Conservation (phyloP, 2,329 filamentous ascomycete genomes). For the Alternaria arborescens region DNA sequence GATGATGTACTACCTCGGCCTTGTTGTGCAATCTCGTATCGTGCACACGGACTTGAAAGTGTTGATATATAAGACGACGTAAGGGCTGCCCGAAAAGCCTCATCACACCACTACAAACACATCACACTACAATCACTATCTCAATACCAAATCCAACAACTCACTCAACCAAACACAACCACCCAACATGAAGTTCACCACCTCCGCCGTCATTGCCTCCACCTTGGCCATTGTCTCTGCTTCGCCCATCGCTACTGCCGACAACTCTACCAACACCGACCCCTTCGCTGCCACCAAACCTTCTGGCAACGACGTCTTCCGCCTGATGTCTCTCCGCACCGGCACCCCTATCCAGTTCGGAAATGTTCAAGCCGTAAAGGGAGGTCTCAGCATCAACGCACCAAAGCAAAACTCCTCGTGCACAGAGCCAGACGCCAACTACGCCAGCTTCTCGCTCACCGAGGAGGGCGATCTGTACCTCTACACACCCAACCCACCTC, state of each 20-base stretch:
- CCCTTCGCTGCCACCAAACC: conserved; percentile 25
- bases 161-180: not conserved
- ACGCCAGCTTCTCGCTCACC: conserved; percentile 61
- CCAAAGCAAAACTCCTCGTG: conserved; percentile 59
- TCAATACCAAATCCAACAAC: not conserved
- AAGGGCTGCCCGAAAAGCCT: not conserved
- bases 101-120: not conserved
- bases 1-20: not conserved
- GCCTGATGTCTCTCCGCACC: conserved; percentile 60
- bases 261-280: conserved; percentile 11
- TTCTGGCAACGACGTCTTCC: conserved; percentile 52
- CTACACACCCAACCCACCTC: conserved; percentile 55
- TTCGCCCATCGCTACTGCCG: not conserved
- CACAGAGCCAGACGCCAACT: conserved; percentile 40
- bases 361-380: conserved; percentile 56
- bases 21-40: not conserved
- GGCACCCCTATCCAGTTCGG: conserved; percentile 59
- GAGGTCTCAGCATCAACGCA: conserved; percentile 55
- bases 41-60: not conserved
- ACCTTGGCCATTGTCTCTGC: not conserved
- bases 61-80: not conserved
- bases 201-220: not conserved
- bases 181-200: not conserved
- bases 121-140: not conserved
- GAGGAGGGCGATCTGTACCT: conserved; percentile 56